Evolutionary conservation across 208 protist species (phyloP), one percentile per base, ranked within the genome.

Genomic region (Phytomonas francai): DNA sequence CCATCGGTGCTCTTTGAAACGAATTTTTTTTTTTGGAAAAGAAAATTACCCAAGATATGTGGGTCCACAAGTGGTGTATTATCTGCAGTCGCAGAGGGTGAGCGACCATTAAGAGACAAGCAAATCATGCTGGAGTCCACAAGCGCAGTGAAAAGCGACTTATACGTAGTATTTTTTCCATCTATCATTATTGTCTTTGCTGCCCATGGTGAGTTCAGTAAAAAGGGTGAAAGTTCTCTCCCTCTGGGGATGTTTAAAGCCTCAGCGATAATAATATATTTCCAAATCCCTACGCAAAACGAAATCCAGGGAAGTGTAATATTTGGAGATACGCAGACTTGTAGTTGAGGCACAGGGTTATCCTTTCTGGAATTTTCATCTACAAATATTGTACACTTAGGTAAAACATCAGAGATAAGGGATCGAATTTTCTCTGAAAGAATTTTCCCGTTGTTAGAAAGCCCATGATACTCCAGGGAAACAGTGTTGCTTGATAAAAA

Each of bases 171-270:
- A 42, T 67, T 74, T 4, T 49, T 63, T 29, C 66, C 65, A 62
- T 71, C 61, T 1, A 84, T 25, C 29, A 63, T 61, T 22, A 93
- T 51, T 25, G 59, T 67, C 42, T 80, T 75, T 19, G 73, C 56
- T 12, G 84, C 63, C 87, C 87, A 93, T 3, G 71, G 27, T 8
- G 87, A 93, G 6, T 34, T 78, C 27, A 76, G 74, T n/a, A 93
- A 42, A 66, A 73, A 86, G 19, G 71, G 60, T 29, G 51, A 28
- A 12, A 93, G 67, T 28, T 77, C 68, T 25, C 66, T 84, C 36
- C 61, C 54, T 58, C 86, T 79, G 4, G 79, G 59, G 14, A 80
- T 71, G 33, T 42, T 58, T 33, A 85, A 63, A 63, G 73, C 75
- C 42, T 89, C 76, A 1, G 75, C 71, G n/a, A 81, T 51, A 42